Base-by-base conservation (phyloP, 805 yeast species). In the Starmerella etchellsii region DNA sequence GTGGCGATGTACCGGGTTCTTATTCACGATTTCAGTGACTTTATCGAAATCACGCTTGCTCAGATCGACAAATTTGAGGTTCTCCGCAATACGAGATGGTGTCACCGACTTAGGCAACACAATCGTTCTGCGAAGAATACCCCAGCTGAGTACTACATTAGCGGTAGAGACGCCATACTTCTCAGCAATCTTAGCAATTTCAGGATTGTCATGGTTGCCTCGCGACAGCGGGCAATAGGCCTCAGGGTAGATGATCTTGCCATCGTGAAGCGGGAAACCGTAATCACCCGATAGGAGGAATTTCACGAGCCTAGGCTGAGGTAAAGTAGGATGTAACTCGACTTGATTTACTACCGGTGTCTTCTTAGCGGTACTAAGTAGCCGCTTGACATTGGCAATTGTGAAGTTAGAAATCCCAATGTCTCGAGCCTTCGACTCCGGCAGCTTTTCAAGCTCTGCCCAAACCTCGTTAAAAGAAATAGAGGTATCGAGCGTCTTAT, bases 141-240 rank as follows among this genome's bases (percentile, higher is more conserved):
- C 61, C 54, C 58, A 58, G 52, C 55, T 49, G 37, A 58, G 52
- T 36, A 58, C 55, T 30, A 58, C 48, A 40, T 53, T 48, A 32
- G 58, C 55, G 6, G 58, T 52, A 14, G 43, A 39, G 28, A 47
- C 72, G 20, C 61, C 56, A 52, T 81, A 69, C 54, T 73, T 73
- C 39, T 69, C 56, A 19, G 83, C 81, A 31, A 81, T 58, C 47
- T 73, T 67, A 35, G 61, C 50, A 13, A 81, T 67, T 13, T 65
- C 51, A 11, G 76, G 75, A 32, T 74, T 59, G 44, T 72, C 69
- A 0, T 82, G 81, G 34, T 81, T 81, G 13, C 60, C 54, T 3
- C 77, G 67, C 28, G 85, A 88, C 50, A 82, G 65, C 20, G 94
- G 91, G 24, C 83, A 76, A 61, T 81, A 83, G 9, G 93, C 93